phyloP scores from a whole-genome alignment of 192 early-diverging fungal genomes.

The Podila verticillata region DNA sequence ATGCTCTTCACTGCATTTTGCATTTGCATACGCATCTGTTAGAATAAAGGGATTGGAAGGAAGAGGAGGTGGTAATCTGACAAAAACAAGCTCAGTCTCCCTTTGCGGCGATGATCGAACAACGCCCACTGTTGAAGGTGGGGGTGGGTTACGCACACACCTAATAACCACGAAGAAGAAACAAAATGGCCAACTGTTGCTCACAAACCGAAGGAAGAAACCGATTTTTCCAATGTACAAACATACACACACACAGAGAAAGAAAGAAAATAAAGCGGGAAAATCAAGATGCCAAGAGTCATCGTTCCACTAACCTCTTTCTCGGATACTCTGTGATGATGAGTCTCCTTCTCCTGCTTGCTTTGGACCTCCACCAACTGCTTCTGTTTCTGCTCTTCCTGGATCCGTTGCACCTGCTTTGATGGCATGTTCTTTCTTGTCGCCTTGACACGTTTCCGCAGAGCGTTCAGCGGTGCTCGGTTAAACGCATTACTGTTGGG shows the following conservation, averaged over 20 bases:
- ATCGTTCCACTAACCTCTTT: not conserved
- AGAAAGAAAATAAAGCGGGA: conserved; percentile 1
- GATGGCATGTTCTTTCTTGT: not conserved
- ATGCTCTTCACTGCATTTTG: not conserved
- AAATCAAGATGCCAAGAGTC: not conserved
- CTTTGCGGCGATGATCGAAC: too few species aligned
- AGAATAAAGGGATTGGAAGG: not conserved
- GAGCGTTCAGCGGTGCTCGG: not conserved
- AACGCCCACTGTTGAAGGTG: too few species aligned
- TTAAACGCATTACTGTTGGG: not conserved
- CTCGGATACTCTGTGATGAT: not conserved
- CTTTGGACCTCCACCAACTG: not conserved
- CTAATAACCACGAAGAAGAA: too few species aligned
- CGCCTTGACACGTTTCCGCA: not conserved
- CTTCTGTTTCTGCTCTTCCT: not conserved
- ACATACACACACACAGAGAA: not conserved
- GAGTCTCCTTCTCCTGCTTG: conserved; percentile 5
- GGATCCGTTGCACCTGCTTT: conserved; percentile 7
- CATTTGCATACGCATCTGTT: too few species aligned
- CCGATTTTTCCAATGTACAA: not conserved
- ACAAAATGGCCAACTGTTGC: too few species aligned
- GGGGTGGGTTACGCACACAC: too few species aligned
- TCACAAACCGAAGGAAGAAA: too few species aligned
- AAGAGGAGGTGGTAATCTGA: not conserved
- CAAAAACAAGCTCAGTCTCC: not conserved